Evolutionary conservation across 1,284 basidiomycete genomes (phyloP).

Genomic region (Irpex rosettiformis): DNA sequence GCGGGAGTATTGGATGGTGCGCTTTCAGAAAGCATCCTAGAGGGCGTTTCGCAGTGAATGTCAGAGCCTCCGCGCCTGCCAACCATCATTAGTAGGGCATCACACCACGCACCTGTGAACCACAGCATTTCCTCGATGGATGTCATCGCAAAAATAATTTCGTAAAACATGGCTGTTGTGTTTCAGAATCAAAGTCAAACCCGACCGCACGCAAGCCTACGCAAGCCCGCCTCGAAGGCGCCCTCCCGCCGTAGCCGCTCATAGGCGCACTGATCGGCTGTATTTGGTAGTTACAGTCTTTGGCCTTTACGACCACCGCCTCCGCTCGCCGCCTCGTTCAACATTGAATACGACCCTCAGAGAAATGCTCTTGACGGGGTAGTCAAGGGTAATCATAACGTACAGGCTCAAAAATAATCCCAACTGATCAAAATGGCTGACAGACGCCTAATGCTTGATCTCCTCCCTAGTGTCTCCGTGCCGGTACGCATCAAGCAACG

Average conservation of each 20-base stretch:
- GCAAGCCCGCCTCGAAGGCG: not conserved
- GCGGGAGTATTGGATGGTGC: constrained; percentile 3
- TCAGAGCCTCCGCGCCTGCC: constrained; percentile 11
- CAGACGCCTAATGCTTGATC: not conserved
- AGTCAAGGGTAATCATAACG: not conserved
- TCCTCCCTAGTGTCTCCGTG: not conserved
- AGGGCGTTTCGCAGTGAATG: constrained; percentile 2
- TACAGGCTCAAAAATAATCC: not conserved
- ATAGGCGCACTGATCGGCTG: not conserved
- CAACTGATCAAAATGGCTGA: not conserved
- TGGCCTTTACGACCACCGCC: not conserved
- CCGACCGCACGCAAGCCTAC: not conserved
- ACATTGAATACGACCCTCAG: not conserved
- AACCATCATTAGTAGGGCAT: constrained; percentile 13
- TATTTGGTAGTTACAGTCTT: not conserved
- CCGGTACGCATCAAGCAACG: not conserved
- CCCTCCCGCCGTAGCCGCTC: not conserved
- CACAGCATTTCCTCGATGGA: not conserved
- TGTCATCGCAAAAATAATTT: not conserved
- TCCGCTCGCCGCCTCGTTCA: not conserved
- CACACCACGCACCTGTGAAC: constrained; percentile 1
- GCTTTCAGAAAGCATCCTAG: constrained; percentile 5
- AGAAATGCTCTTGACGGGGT: not conserved
- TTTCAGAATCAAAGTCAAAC: not conserved
- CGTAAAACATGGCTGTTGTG: not conserved